phyloP scores from a whole-genome alignment of 805 yeast species.

The Pichia membranifaciens region DNA sequence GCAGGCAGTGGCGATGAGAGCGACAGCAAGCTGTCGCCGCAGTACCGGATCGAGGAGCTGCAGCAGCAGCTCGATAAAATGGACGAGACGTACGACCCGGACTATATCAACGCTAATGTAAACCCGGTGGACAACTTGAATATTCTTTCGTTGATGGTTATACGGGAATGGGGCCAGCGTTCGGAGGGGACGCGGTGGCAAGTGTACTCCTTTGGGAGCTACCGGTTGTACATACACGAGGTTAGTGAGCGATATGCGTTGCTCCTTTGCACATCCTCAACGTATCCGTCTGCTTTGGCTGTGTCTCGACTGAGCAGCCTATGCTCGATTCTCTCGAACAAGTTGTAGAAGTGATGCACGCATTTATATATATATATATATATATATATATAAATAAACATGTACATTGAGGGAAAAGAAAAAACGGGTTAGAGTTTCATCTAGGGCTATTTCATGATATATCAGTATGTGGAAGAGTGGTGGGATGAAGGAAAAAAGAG shows the following conservation, averaged over 20 bases:
- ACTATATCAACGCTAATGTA: conserved; percentile 26
- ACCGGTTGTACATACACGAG: conserved; percentile 20
- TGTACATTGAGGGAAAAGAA: too few relatives aligned
- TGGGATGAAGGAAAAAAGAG: too few relatives aligned
- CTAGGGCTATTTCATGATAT: background rate
- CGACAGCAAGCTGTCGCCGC: background rate
- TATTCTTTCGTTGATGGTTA: conserved; percentile 26
- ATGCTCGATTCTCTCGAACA: conserved; percentile 4
- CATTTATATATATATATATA: too few relatives aligned
- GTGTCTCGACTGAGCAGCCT: conserved; percentile 21
- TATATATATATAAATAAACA: too few relatives aligned
- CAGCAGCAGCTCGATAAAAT: conserved; percentile 13
- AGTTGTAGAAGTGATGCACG: too few relatives aligned
- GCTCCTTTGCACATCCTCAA: conserved; percentile 24
- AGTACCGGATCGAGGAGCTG: conserved; percentile 9
- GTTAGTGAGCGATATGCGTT: conserved; percentile 22
- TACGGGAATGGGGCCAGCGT: conserved; percentile 24
- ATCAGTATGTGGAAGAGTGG: too few relatives aligned
- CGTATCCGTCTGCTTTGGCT: conserved; percentile 29
- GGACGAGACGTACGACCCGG: conserved; percentile 17
- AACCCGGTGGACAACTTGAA: conserved; percentile 29
- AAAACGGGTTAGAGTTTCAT: background rate
- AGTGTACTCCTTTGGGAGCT: conserved; percentile 23
- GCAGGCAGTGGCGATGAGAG: background rate
- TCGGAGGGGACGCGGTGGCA: conserved; percentile 19